Percentiles rank a stretch among this genome's conserved stretches.
Conservation (phyloP, 2,329 filamentous ascomycete genomes). For the Neonectria neomacrospora region DNA sequence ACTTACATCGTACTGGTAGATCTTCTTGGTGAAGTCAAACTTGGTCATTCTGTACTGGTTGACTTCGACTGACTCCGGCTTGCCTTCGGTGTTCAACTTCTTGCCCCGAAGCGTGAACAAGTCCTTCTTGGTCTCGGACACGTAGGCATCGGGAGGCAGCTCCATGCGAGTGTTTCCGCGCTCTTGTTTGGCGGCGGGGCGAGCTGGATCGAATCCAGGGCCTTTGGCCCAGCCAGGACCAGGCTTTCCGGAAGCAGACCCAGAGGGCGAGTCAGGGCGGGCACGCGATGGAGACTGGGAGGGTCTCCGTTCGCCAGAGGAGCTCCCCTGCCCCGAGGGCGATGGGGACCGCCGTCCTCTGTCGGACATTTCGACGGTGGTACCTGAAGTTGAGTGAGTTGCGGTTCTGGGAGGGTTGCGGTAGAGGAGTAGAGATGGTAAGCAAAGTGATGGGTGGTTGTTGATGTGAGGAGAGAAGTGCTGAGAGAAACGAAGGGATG, state of each 20-base stretch:
- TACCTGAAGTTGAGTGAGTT: constrained; percentile 14
- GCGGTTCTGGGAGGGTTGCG: background rate
- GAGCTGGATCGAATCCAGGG: constrained; percentile 59
- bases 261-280: constrained; percentile 29
- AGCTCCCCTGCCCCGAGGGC: constrained; percentile 30
- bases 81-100: constrained; percentile 67
- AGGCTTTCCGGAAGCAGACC: constrained; percentile 32
- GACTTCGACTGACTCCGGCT: constrained; percentile 65
- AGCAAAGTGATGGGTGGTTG: constrained; percentile 3
- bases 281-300: constrained; percentile 33
- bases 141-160: constrained; percentile 67
- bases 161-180: constrained; percentile 64
- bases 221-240: constrained; percentile 41
- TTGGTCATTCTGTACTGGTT: constrained; percentile 80
- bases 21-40: constrained; percentile 66
- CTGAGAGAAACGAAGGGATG: constrained; percentile 5
- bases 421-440: constrained; percentile 1
- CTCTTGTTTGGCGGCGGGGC: constrained; percentile 45
- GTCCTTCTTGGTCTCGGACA: constrained; percentile 49
- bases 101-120: constrained; percentile 49
- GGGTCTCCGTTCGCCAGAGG: constrained; percentile 31
- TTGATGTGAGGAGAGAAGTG: background rate
- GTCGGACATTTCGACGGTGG: constrained; percentile 47
- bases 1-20: constrained; percentile 89
- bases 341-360: constrained; percentile 45